Conservation (phyloP, 495 filamentous ascomycete genomes). For the Lophiostoma macrostomum region DNA sequence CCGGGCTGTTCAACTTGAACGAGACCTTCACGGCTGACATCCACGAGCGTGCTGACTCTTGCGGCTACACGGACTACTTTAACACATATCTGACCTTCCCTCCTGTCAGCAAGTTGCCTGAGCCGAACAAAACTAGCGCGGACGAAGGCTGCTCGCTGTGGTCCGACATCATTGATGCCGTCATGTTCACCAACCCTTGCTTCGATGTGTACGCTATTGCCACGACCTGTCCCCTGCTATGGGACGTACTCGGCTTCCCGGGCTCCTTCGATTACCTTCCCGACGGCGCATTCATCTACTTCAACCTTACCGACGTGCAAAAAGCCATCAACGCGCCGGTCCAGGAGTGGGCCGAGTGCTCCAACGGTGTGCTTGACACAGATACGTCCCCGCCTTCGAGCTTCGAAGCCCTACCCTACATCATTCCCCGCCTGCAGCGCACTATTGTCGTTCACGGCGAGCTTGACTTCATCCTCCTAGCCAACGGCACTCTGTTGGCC, state of each 20-base stretch:
- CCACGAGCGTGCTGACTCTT: slow-evolving; percentile 49
- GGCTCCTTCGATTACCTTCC: slow-evolving; percentile 40
- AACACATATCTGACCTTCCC: slow-evolving; percentile 58
- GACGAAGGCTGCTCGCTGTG: slow-evolving; percentile 51
- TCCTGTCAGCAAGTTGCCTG: slow-evolving; percentile 48
- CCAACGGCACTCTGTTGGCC: slow-evolving; percentile 65
- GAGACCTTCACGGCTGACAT: slow-evolving; percentile 50
- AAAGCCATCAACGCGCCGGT: slow-evolving; percentile 47
- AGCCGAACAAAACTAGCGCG: slow-evolving; percentile 36
- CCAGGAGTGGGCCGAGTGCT: slow-evolving; percentile 28
- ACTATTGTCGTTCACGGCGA: slow-evolving; percentile 68
- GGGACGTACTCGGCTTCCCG: slow-evolving; percentile 53
- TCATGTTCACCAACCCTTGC: slow-evolving; percentile 54
- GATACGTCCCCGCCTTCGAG: slow-evolving; percentile 36
- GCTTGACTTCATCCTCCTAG: slow-evolving; percentile 60
- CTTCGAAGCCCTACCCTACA: slow-evolving; percentile 54
- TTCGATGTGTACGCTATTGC: slow-evolving; percentile 59
- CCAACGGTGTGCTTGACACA: slow-evolving; percentile 26
- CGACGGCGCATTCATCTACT: slow-evolving; percentile 60
- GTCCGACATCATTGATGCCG: slow-evolving; percentile 48
- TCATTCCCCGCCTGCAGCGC: slow-evolving; percentile 69
- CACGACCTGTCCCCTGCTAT: slow-evolving; percentile 46
- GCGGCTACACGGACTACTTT: slow-evolving; percentile 56
- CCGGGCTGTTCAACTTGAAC: slow-evolving; percentile 58
- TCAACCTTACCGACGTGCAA: slow-evolving; percentile 74